Evolutionary conservation across 2,329 filamentous ascomycete genomes (phyloP).

Genomic region (Orbilia brochopaga): DNA sequence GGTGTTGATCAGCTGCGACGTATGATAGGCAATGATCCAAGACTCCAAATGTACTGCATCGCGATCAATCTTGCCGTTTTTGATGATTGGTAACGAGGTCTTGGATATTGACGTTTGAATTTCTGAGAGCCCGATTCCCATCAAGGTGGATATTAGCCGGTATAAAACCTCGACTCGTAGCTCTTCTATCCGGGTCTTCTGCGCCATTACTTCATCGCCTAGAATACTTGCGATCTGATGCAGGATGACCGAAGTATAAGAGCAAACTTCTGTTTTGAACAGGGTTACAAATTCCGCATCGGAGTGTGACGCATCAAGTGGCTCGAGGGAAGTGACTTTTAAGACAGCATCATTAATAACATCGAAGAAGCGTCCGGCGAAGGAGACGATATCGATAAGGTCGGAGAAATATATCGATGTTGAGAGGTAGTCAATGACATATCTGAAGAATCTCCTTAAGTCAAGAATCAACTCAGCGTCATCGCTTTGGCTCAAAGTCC

Average conservation of each 20-base stretch:
- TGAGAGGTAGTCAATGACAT: slow-evolving; percentile 51
- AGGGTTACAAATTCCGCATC: background rate
- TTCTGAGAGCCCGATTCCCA: background rate
- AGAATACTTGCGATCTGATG: slow-evolving; percentile 14
- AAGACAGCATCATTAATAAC: slow-evolving; percentile 21
- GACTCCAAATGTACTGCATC: slow-evolving; percentile 58
- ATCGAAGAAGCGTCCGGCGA: slow-evolving; percentile 51
- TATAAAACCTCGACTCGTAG: slow-evolving; percentile 12
- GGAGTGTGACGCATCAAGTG: background rate
- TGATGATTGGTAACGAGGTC: slow-evolving; percentile 11
- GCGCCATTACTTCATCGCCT: background rate
- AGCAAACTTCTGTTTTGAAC: slow-evolving; percentile 12
- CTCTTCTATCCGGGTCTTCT: background rate
- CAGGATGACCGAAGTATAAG: slow-evolving; percentile 14
- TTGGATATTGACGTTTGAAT: slow-evolving; percentile 12
- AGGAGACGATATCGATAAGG: slow-evolving; percentile 53
- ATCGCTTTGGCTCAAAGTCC: background rate
- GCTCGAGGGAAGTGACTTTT: slow-evolving; percentile 16
- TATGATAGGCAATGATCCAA: slow-evolving; percentile 67
- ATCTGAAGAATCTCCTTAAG: slow-evolving; percentile 20
- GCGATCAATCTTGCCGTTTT: slow-evolving; percentile 11
- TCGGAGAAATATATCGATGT: slow-evolving; percentile 53
- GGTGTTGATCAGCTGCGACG: slow-evolving; percentile 56
- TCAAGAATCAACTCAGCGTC: slow-evolving; percentile 4
- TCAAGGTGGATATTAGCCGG: slow-evolving; percentile 18